Base-by-base conservation (phyloP, 1,284 basidiomycete species). In the Singerocomus rubriflavus region DNA sequence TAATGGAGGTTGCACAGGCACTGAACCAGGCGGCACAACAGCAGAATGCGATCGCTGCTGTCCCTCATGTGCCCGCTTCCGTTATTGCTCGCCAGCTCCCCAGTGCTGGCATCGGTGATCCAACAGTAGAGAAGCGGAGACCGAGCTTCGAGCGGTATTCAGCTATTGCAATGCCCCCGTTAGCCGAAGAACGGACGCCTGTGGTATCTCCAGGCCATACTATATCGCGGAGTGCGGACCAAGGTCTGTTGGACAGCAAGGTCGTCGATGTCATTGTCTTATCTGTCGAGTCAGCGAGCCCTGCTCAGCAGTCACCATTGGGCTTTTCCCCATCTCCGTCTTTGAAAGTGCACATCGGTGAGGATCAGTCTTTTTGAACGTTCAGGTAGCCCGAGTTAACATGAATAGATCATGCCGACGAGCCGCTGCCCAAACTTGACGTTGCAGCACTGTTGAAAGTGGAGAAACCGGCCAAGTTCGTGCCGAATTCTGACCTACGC, bases 1-100 rank as follows among this genome's bases (percentile, higher is more conserved):
- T 83, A 21, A 89, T 90, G 87, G 85, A 89, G 45, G 79, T 90
- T 5, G 85, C 85, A 2, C 82, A 84, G 61, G 75, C 78, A 9
- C 67, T 88, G 54, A 73, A 67, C 27, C 75, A 80, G 46, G 70
- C 64, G 12, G 51, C 56, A 25, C 46, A 54, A 37, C 57, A 56
- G 39, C 43, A 53, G 6, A 29, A 43, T 12, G 46, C 40, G 25
- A 13, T 3, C 11, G 25, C 30, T n/a, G 9, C 6, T 12, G 32
- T 12, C 25, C 9, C 51, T 21, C 7, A 35, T 14, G 13, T 16
- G 0, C 7, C 37, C 1, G 11, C 26, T 4, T 6, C 37, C 4
- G 9, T 29, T 4, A 25, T n/a, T 25, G 35, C 35, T 12, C 32
- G 34, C 27, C 52, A 52, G 27, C 12, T 51, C 5, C 50, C 54